These are phyloP conservation scores for Xerocomus spinulosus DNA, from an alignment of 768 basidiomycete genomes.

Conservation along the genomic window DNA sequence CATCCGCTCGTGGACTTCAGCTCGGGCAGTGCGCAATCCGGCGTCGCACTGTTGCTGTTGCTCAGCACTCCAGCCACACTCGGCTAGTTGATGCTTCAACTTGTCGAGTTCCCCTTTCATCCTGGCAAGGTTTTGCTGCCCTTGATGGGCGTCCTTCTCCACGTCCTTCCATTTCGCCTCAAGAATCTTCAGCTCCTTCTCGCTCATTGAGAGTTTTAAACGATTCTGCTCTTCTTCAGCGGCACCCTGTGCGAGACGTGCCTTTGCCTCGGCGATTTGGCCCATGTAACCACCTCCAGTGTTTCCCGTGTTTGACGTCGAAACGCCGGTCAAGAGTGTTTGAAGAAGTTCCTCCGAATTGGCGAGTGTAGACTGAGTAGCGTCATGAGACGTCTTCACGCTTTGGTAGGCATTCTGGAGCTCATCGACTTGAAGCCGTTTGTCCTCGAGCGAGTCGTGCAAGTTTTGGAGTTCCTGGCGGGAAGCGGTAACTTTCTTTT, in stretches of 20 bases:
- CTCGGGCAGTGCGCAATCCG: conserved; percentile 48
- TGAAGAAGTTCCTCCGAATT: conserved; percentile 92
- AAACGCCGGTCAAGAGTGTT: conserved; percentile 87
- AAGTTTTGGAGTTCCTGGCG: conserved; percentile 61
- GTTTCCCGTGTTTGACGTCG: conserved; percentile 59
- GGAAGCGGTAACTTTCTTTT: conserved; percentile 48
- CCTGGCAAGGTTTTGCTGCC: conserved; percentile 60
- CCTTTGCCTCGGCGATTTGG: conserved; percentile 83
- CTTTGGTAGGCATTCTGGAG: conserved; percentile 51
- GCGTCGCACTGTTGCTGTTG: conserved; percentile 58
- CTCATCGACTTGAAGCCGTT: conserved; percentile 53
- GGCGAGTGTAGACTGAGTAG: conserved; percentile 53
- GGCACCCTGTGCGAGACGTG: conserved; percentile 64
- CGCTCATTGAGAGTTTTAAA: conserved; percentile 67
- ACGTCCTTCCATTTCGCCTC: conserved; percentile 79
- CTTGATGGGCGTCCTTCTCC: conserved; percentile 77
- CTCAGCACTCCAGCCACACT: conserved; percentile 72
- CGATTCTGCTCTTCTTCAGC: conserved; percentile 84
- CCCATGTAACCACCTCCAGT: conserved; percentile 94
- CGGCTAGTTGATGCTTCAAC: conserved; percentile 47
- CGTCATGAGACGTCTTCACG: conserved; percentile 66
- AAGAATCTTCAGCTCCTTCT: conserved; percentile 74
- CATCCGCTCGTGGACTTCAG: conserved; percentile 49
- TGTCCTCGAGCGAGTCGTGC: conserved; percentile 50
- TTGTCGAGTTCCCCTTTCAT: conserved; percentile 56